These are phyloP conservation scores for Albifimbria verrucaria DNA, from an alignment of 2,329 filamentous ascomycete genomes.

Conservation along the genomic window DNA sequence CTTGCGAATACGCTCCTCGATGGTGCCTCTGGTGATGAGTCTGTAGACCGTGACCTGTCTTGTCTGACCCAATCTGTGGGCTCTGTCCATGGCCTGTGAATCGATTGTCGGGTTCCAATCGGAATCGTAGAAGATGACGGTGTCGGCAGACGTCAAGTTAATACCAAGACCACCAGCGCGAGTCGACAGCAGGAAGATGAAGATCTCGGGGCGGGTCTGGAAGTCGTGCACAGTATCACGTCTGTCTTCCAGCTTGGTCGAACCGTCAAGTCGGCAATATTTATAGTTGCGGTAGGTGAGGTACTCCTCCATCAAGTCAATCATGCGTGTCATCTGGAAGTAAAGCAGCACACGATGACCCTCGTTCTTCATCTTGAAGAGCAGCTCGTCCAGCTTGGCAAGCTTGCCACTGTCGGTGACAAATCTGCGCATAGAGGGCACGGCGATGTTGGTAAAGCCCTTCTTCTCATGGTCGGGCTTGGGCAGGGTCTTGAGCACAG, in stretches of 20 bases:
- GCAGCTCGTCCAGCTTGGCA: slow-evolving; percentile 80
- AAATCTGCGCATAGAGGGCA: slow-evolving; percentile 95
- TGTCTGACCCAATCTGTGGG: slow-evolving; percentile 94
- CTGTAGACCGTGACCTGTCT: slow-evolving; percentile 96
- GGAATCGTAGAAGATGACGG: slow-evolving; percentile 98
- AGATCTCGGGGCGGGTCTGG: slow-evolving; percentile 91
- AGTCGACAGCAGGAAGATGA: slow-evolving; percentile 93
- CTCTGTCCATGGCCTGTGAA: slow-evolving; percentile 97
- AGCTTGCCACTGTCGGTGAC: slow-evolving; percentile 97
- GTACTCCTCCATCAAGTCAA: slow-evolving; percentile 98
- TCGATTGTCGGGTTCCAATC: slow-evolving; percentile 99
- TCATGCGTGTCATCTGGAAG: slow-evolving; percentile 99
- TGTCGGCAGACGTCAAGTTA: slow-evolving; percentile 93
- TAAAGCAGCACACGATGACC: slow-evolving; percentile 93
- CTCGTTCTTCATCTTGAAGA: slow-evolving; percentile 86
- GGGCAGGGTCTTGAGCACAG: slow-evolving; percentile 66
- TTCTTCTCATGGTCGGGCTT: slow-evolving; percentile 76
- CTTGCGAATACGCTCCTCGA: slow-evolving; percentile 97
- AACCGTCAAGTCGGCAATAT: slow-evolving; percentile 93
- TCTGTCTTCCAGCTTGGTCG: slow-evolving; percentile 94
- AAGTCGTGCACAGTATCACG: slow-evolving; percentile 96
- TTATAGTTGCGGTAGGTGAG: slow-evolving; percentile 99
- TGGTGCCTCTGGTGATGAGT: slow-evolving; percentile 92
- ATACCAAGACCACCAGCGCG: slow-evolving; percentile 97
- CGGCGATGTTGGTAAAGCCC: slow-evolving; percentile 84